phyloP scores from a whole-genome alignment of 2,329 filamentous ascomycete genomes.

The Talaromyces sp. region DNA sequence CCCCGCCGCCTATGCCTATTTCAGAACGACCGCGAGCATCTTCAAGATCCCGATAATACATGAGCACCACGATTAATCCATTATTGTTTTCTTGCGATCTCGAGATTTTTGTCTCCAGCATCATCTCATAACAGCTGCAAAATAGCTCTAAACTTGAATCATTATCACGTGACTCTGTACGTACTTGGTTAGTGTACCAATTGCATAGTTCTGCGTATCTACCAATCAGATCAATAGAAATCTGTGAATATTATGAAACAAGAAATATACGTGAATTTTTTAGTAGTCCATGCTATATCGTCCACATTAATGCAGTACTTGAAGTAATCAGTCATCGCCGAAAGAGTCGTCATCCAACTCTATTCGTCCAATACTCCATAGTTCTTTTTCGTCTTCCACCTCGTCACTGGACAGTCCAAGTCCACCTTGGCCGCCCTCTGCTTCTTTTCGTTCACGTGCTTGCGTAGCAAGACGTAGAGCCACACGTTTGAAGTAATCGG shows the following conservation, averaged over 20 bases:
- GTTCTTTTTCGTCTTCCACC: conserved; percentile 86
- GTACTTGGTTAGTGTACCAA: not conserved
- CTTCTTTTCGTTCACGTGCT: conserved; percentile 81
- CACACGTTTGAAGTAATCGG: conserved; percentile 95
- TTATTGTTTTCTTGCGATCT: not conserved
- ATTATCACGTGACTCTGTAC: not conserved
- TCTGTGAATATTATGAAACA: not conserved
- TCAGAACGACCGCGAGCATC: not conserved
- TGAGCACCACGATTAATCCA: not conserved
- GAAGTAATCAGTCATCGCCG: conserved; percentile 25
- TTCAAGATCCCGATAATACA: not conserved
- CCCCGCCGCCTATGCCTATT: conserved; percentile 20
- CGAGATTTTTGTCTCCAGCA: not conserved
- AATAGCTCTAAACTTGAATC: not conserved
- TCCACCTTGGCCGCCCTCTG: conserved; percentile 82
- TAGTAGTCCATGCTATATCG: not conserved
- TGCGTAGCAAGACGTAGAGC: conserved; percentile 78
- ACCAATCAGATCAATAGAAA: not conserved
- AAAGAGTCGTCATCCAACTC: conserved; percentile 61
- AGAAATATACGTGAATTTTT: not conserved
- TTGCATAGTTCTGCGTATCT: not conserved
- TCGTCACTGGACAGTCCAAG: conserved; percentile 86
- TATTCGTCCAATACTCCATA: conserved; percentile 91
- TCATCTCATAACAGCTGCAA: not conserved
- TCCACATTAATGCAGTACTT: not conserved